Conservation (phyloP, 2,329 filamentous ascomycete genomes). For the Colletotrichum cordylinicola region DNA sequence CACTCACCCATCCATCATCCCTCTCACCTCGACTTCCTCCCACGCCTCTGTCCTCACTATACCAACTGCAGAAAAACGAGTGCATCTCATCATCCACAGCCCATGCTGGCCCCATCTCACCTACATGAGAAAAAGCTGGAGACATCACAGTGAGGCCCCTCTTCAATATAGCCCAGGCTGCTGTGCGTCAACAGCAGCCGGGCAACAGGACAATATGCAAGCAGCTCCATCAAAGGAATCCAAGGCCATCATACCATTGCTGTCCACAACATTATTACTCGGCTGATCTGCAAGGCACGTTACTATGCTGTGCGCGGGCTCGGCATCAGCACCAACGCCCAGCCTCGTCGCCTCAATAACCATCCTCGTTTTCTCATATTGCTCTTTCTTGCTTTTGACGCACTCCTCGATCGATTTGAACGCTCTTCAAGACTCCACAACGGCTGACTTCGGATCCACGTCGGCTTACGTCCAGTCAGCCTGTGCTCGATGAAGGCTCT, state of each 20-base stretch:
- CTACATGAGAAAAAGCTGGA: slow-evolving; percentile 3
- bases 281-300: slow-evolving; percentile 11
- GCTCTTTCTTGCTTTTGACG: neutral
- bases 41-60: neutral
- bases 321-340: neutral
- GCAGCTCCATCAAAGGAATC: neutral
- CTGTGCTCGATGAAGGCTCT: neutral
- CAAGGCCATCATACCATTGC: neutral
- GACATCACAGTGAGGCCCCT: neutral
- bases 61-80: neutral
- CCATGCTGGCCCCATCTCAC: slow-evolving; percentile 9
- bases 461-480: neutral
- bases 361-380: neutral
- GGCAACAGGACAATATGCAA: neutral
- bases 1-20: neutral
- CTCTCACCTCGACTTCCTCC: neutral
- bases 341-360: neutral
- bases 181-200: neutral
- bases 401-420: neutral
- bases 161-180: neutral
- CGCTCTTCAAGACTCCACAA: neutral
- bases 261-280: neutral
- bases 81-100: slow-evolving; percentile 6
- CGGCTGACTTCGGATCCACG: neutral
- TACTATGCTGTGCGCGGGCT: neutral